These are phyloP conservation scores for Boletellus ananiceps DNA, from an alignment of 768 basidiomycete species.

Conservation along the genomic window DNA sequence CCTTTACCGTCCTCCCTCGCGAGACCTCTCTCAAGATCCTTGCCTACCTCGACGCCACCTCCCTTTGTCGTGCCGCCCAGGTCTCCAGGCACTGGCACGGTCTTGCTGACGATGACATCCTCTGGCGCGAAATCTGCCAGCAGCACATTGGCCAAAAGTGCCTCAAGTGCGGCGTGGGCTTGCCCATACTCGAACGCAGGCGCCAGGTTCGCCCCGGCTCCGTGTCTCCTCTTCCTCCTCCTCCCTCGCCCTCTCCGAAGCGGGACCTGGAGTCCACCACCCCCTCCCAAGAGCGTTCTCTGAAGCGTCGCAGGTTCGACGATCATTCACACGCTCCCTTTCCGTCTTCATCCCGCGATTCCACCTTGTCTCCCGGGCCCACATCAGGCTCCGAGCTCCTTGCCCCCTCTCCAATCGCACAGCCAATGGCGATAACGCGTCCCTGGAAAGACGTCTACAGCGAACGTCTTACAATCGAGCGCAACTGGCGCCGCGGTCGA, in stretches of 20 bases:
- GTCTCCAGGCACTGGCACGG: slow-evolving; percentile 80
- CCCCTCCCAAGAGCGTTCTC: slow-evolving; percentile 31
- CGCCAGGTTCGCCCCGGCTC: slow-evolving; percentile 42
- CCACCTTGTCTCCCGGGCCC: slow-evolving; percentile 13
- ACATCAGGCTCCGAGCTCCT: slow-evolving; percentile 19
- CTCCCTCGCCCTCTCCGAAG: slow-evolving; percentile 31
- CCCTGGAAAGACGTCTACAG: slow-evolving; percentile 99
- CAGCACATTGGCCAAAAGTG: slow-evolving; percentile 98
- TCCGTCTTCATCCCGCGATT: slow-evolving; percentile 11
- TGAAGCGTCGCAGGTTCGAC: slow-evolving; percentile 47
- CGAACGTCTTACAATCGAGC: slow-evolving; percentile 92
- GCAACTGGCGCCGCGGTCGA: slow-evolving; percentile 95
- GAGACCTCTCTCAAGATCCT: slow-evolving; percentile 87
- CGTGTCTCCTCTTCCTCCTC: slow-evolving; percentile 35
- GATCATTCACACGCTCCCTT: neutral
- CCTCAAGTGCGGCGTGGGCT: slow-evolving; percentile 94
- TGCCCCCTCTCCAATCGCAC: slow-evolving; percentile 30
- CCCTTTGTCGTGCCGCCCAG: slow-evolving; percentile 90
- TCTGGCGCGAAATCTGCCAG: slow-evolving; percentile 96
- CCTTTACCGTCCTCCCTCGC: slow-evolving; percentile 84
- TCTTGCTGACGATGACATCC: slow-evolving; percentile 90
- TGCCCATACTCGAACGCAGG: slow-evolving; percentile 83
- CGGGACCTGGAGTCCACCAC: slow-evolving; percentile 35
- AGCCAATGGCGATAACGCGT: slow-evolving; percentile 50
- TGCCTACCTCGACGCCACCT: slow-evolving; percentile 85